Conservation (phyloP, 2,329 filamentous ascomycete genomes). For the Diaporthe australafricana region DNA sequence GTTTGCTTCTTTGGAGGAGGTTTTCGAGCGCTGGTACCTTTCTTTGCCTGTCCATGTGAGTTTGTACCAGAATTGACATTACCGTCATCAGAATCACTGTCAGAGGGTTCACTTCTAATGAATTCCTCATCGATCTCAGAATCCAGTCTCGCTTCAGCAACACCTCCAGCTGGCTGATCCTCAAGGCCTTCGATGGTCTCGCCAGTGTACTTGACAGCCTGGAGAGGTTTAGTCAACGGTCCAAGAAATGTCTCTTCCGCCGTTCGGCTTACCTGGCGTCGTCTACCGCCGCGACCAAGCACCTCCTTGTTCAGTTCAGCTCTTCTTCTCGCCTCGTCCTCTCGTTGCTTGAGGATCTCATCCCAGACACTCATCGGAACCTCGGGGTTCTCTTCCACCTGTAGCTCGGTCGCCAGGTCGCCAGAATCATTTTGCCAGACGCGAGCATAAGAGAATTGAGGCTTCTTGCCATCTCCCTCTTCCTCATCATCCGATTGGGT, state of each 20-base stretch:
- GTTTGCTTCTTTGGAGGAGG: conserved; percentile 39
- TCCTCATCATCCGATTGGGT: conserved; percentile 72
- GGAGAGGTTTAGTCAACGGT: conserved; percentile 16
- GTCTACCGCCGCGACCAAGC: conserved; percentile 88
- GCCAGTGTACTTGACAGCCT: conserved; percentile 37
- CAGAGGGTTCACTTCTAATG: conserved; percentile 34
- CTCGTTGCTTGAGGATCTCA: conserved; percentile 85
- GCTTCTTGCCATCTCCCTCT: conserved; percentile 67
- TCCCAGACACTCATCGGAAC: conserved; percentile 86
- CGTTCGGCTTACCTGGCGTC: conserved; percentile 64
- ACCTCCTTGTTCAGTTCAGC: conserved; percentile 75
- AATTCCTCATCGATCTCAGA: conserved; percentile 38
- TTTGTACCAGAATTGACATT: conserved; percentile 15
- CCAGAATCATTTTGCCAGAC: conserved; percentile 90
- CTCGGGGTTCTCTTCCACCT: conserved; percentile 63
- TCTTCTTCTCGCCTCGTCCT: conserved; percentile 80
- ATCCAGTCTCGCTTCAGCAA: conserved; percentile 4
- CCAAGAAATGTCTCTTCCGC: neutral
- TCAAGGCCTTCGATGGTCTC: conserved; percentile 29
- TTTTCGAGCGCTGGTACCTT: conserved; percentile 36
- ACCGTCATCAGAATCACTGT: conserved; percentile 33
- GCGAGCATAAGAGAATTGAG: conserved; percentile 88
- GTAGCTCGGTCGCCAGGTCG: conserved; percentile 72
- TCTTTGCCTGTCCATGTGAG: conserved; percentile 34
- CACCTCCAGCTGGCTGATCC: conserved; percentile 16